phyloP scores from a whole-genome alignment of 495 filamentous ascomycete species.

The Polyplosphaeria fusca region DNA sequence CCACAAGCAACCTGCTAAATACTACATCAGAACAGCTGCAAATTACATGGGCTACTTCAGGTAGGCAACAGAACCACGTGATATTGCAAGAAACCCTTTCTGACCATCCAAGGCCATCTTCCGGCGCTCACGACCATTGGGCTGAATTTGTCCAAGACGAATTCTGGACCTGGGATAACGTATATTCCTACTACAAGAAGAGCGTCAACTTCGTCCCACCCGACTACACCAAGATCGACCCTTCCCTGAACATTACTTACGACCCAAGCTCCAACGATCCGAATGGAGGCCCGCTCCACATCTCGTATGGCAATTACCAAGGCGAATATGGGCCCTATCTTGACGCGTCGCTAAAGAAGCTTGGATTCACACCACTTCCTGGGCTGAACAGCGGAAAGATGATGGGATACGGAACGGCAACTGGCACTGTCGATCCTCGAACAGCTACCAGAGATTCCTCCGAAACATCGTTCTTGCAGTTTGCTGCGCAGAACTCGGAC shows the following conservation, averaged over 20 bases:
- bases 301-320: conserved; percentile 22
- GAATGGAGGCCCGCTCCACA: conserved; percentile 11
- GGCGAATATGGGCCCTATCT: conserved; percentile 13
- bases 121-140: conserved; percentile 52
- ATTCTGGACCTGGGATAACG: conserved; percentile 52
- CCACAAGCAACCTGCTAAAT: no score
- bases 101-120: conserved; percentile 34
- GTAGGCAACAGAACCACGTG: no score
- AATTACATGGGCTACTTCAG: no score
- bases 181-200: conserved; percentile 56
- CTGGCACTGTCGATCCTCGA: conserved; percentile 3
- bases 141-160: conserved; percentile 55
- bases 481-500: neutral
- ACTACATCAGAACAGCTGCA: no score
- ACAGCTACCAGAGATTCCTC: conserved; percentile 7
- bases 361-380: neutral
- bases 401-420: conserved; percentile 24
- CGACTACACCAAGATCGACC: conserved; percentile 26
- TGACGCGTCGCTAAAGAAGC: neutral
- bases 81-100: no score
- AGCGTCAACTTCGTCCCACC: conserved; percentile 54
- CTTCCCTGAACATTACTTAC: conserved; percentile 49
- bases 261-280: conserved; percentile 29
- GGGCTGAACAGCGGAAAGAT: conserved; percentile 38
- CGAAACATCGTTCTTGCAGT: conserved; percentile 1